Conservation (phyloP, 2,329 filamentous ascomycete species). For the Fusarium beomiforme region DNA sequence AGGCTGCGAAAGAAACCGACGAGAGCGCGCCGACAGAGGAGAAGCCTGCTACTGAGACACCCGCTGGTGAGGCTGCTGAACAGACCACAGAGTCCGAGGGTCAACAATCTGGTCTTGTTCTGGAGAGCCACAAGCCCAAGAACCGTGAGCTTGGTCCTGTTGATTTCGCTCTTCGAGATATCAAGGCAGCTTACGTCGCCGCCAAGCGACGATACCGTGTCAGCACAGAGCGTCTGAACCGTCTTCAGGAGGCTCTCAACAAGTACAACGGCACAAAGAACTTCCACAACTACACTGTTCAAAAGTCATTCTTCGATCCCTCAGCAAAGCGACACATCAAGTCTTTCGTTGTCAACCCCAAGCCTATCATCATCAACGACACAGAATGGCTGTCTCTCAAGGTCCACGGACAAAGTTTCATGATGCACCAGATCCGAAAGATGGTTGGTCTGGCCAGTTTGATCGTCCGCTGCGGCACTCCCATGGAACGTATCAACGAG, state of each 20-base stretch:
- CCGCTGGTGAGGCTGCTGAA: slow-evolving; percentile 21
- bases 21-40: slow-evolving; percentile 37
- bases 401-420: slow-evolving; percentile 97
- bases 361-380: slow-evolving; percentile 85
- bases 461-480: slow-evolving; percentile 84
- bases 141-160: slow-evolving; percentile 60
- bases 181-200: slow-evolving; percentile 83
- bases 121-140: slow-evolving; percentile 51
- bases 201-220: slow-evolving; percentile 90
- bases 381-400: slow-evolving; percentile 97
- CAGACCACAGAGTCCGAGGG: slow-evolving; percentile 35
- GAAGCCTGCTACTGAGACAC: slow-evolving; percentile 34
- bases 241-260: slow-evolving; percentile 79
- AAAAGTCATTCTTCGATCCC: slow-evolving; percentile 82
- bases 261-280: slow-evolving; percentile 86
- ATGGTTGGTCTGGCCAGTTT: slow-evolving; percentile 96
- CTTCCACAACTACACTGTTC: slow-evolving; percentile 98
- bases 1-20: slow-evolving; percentile 22
- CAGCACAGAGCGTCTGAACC: slow-evolving; percentile 73
- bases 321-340: slow-evolving; percentile 92
- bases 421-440: slow-evolving; percentile 99
- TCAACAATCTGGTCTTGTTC: slow-evolving; percentile 35
- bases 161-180: slow-evolving; percentile 73
- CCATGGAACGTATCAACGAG: slow-evolving; percentile 74
- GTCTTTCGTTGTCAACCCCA: slow-evolving; percentile 81